Evolutionary conservation across 2,329 filamentous ascomycete genomes (phyloP), one percentile per base, ranked within the genome.

Genomic region (Trichoderma breve): DNA sequence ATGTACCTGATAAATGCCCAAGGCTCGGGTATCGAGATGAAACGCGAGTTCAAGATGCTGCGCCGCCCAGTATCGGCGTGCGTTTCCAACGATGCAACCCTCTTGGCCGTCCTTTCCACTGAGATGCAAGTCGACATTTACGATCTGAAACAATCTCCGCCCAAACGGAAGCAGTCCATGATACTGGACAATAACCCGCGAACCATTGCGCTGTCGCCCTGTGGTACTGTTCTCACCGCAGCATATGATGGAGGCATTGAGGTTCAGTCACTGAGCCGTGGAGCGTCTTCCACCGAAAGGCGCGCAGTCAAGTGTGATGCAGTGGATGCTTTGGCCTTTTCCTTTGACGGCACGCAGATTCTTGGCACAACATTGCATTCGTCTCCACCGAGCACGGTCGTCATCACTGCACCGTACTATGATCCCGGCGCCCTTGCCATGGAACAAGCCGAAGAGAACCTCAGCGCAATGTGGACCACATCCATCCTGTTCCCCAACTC

Each of bases 181-280:
- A 88, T 92, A 60, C 85, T 97, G 73, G 92, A 95, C 76, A 91
- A 96, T 79, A 88, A 89, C 70, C 93, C 94, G 9, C 89, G 91
- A 70, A 90, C 93, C 15, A 92, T 97, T 74, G 91, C 92, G 18
- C 83, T 97, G 34, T 95, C 94, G 0, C 93, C 94, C 1, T 93
- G 92, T 74, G 93, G 93, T 28, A 90, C 91, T 57, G 92, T 97
- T 15, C 83, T 97, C 60, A 94, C 94, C 28, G 92, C 93, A 18
- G 94, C 94, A 8, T 97, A 95, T 80, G 90, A 94, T 77, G 92
- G 93, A 70, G 93, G 93, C n/a, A 95, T 97, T 74, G 94, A 97
- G 80, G 92, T 97, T 0, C 90, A 93, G 32, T 92, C 93, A 6
- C 83, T 97, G 51, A 89, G 88, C 62, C 85, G 90, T 3, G 88